These are phyloP conservation scores for Aspergillus alliaceus DNA, from an alignment of 2,329 filamentous ascomycete genomes.

Conservation along the genomic window DNA sequence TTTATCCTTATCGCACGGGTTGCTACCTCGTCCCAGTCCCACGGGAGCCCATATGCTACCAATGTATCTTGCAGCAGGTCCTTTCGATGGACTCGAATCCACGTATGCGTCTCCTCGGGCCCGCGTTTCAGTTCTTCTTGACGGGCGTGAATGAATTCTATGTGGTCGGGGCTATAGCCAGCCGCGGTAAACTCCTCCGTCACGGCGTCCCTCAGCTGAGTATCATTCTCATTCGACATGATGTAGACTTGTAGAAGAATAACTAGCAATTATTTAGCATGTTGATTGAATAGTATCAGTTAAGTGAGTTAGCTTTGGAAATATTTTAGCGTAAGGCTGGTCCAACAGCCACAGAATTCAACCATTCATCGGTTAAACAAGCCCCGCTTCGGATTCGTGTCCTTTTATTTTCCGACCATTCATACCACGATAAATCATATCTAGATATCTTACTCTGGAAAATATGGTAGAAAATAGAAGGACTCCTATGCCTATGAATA, in stretches of 20 bases:
- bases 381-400: no score
- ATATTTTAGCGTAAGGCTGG: no score
- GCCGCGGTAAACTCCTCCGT: conserved; percentile 1
- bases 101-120: not conserved
- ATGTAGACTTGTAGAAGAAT: not conserved
- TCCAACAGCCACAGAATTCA: no score
- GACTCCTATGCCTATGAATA: no score
- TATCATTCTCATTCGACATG: not conserved
- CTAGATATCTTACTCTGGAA: no score
- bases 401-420: no score
- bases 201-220: not conserved
- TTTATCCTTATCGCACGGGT: not conserved
- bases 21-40: conserved; percentile 39
- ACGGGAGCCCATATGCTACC: conserved; percentile 39
- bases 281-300: no score
- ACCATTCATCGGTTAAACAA: no score
- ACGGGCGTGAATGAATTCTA: not conserved
- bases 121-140: conserved; percentile 6
- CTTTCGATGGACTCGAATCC: not conserved
- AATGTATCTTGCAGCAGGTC: conserved; percentile 35
- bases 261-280: no score
- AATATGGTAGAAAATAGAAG: no score
- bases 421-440: no score
- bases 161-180: not conserved
- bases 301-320: no score